Base-by-base conservation (phyloP, 1,284 basidiomycete genomes). In the Tilletia indica region DNA sequence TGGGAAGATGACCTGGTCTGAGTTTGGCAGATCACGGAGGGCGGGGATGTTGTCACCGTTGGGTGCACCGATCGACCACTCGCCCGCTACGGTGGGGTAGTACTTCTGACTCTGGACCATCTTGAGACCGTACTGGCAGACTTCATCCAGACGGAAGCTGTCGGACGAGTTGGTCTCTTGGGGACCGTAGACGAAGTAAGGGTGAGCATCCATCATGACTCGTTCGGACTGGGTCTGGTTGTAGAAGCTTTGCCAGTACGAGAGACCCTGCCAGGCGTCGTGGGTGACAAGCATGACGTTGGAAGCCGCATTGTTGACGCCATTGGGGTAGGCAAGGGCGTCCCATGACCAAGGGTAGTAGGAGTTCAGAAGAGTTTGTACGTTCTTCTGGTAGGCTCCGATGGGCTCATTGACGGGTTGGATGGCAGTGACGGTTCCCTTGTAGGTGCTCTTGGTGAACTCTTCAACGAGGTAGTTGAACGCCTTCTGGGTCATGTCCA, bases 121-220 rank as follows among this genome's bases (percentile, higher is more conserved):
- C 54, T 67, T 68, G 25, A 39, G 48, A 2, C 71, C 42, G 31
- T 77, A 68, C 54, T 75, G 56, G 69, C 79, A 80, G 0, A 75
- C 77, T 66, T 79, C 75, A 6, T 75, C 68, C 8, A 80, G 71
- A 21, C 79, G 75, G 45, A 70, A 73, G n/a, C 72, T 74, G 67
- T 80, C 79, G 36, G 69, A 74, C 6, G 69, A 71, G 31, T 67
- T 19, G 63, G 77, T 73, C 70, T 80, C 72, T 63, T 69, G 71
- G 68, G 74, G 78, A 11, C 67, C 58, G 73, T 80, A 80, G 68
- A 80, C 78, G 72, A 79, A 80, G 78, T 80, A 80, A 1, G 74
- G 77, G 69, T 79, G 79, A 3, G 77, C 78, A 73, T 80, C 79
- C 58, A 80, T 73, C 45, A 80, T 58, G 19, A 78, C 77, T 69